phyloP scores from a whole-genome alignment of 2,329 filamentous ascomycete genomes.

The Orbilia quercus region DNA sequence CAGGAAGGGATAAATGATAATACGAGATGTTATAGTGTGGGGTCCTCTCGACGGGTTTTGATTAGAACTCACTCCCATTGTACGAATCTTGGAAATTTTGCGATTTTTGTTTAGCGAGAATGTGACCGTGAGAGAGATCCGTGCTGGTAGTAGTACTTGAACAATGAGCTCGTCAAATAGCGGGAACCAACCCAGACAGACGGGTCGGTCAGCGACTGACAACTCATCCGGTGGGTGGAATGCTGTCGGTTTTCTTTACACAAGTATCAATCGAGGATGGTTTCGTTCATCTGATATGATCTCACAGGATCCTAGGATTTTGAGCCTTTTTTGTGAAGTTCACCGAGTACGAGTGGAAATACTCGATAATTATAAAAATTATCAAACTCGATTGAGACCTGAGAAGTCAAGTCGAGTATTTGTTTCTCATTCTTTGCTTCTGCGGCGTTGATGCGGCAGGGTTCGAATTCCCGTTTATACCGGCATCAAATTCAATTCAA shows the following conservation, averaged over 20 bases:
- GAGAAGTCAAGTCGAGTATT: no score
- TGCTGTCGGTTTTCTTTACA: no score
- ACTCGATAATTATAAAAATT: neutral
- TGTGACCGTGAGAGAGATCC: neutral
- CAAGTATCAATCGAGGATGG: neutral
- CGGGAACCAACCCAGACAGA: neutral
- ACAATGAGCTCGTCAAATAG: neutral
- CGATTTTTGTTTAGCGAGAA: no score
- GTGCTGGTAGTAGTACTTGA: slow-evolving; percentile 4
- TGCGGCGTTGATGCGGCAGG: slow-evolving; percentile 23
- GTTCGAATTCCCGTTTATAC: neutral
- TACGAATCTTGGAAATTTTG: no score
- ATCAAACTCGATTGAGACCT: neutral
- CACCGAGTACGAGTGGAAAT: slow-evolving; percentile 4
- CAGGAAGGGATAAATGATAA: slow-evolving; percentile 16
- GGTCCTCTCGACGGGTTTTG: slow-evolving; percentile 4
- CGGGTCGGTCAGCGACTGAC: slow-evolving; percentile 1
- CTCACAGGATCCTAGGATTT: neutral
- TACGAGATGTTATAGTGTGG: slow-evolving; percentile 15
- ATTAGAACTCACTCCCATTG: neutral
- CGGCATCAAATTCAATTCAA: neutral
- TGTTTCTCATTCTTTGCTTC: neutral
- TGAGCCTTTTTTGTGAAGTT: neutral
- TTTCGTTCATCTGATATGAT: neutral
- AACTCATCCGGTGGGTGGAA: slow-evolving; percentile 10